Conservation (phyloP, 2,329 filamentous ascomycete genomes). For the Magnaporthiopsis incrustans region DNA sequence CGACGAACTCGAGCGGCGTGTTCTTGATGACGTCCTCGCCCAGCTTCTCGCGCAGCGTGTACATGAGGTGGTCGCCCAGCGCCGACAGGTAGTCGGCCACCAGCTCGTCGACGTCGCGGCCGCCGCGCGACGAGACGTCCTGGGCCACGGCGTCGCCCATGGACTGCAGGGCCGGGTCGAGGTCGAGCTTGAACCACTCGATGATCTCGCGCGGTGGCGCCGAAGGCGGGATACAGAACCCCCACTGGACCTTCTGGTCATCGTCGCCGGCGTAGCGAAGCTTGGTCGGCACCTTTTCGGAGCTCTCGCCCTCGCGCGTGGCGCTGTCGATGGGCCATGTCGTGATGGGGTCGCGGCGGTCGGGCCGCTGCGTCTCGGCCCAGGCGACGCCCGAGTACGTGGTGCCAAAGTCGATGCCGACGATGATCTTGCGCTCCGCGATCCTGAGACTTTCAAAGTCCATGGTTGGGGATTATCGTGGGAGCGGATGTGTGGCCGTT, state of each 20-base stretch:
- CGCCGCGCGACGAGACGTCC: constrained; percentile 18
- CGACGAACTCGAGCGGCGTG: constrained; percentile 38
- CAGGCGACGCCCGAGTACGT: constrained; percentile 49
- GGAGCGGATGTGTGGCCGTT: neutral
- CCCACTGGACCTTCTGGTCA: constrained; percentile 40
- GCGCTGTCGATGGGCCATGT: constrained; percentile 35
- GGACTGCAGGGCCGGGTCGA: constrained; percentile 27
- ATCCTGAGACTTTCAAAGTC: constrained; percentile 27
- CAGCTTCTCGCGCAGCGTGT: constrained; percentile 33
- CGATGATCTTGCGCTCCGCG: constrained; percentile 34
- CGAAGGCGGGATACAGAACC: constrained; percentile 36
- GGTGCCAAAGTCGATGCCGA: constrained; percentile 49
- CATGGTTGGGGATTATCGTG: constrained; percentile 15
- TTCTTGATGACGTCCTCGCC: constrained; percentile 31
- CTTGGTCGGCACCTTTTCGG: constrained; percentile 41
- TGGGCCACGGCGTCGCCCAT: constrained; percentile 22
- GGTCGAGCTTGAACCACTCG: constrained; percentile 43
- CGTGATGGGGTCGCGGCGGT: constrained; percentile 33
- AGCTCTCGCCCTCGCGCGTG: constrained; percentile 26
- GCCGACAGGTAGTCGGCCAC: constrained; percentile 41
- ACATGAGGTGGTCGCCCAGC: constrained; percentile 39
- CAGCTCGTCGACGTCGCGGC: constrained; percentile 29
- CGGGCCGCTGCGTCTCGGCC: constrained; percentile 34
- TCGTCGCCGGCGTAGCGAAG: constrained; percentile 32
- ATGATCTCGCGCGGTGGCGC: constrained; percentile 29